Evolutionary conservation across 2,329 filamentous ascomycete genomes (phyloP), one percentile per base, ranked within the genome.

Genomic region (Sporothrix inflata): DNA sequence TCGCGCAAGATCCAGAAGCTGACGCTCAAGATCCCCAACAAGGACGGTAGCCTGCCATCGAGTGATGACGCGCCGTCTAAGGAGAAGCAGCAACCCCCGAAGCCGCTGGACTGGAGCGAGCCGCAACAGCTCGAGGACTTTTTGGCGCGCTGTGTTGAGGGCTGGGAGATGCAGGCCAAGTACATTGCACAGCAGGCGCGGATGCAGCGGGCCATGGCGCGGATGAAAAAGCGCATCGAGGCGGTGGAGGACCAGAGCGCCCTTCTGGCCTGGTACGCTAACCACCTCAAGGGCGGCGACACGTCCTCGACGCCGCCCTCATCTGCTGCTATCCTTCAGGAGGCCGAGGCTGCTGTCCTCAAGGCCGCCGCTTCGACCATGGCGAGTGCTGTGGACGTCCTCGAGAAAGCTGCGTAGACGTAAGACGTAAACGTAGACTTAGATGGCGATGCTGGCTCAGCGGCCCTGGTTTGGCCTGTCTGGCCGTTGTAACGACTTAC

Each of bases 161-260:
- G 63, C 40, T 74, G 65, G 63, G 57, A 73, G 47, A 38, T 42
- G n/a, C 71, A 70, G 19, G 38, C 16, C 24, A 19, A 21, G 14
- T 53, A 73, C 40, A 14, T 71, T 7, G 53, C 11, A 1, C 12
- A 38, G 1, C 14, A 65, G 24, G 2, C 0, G 14, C 14, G 49
- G 38, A n/a, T 74, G 38, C 45, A 27, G 38, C 24, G 16, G 9
- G 49, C 21, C 7, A 19, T 74, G 34, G 12, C 42, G 27, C 12
- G 9, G 6, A 40, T 75, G 70, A 8, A 70, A 27, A 21, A 34
- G 60, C 71, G 61, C 24, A 24, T 68, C 14, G 16, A 27, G 21
- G 19, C 30, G 12, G n/a, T 66, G 12, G 69, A 74, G 67, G 67
- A 55, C 61, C 30, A 70, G 42, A 73, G 49, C 16, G 71, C 69